A percentile compares a stretch with the other conserved stretches of the same genome.
phyloP scores from a whole-genome alignment of 2,329 filamentous ascomycete genomes.

The Zelopaecilomyces penicillatus region DNA sequence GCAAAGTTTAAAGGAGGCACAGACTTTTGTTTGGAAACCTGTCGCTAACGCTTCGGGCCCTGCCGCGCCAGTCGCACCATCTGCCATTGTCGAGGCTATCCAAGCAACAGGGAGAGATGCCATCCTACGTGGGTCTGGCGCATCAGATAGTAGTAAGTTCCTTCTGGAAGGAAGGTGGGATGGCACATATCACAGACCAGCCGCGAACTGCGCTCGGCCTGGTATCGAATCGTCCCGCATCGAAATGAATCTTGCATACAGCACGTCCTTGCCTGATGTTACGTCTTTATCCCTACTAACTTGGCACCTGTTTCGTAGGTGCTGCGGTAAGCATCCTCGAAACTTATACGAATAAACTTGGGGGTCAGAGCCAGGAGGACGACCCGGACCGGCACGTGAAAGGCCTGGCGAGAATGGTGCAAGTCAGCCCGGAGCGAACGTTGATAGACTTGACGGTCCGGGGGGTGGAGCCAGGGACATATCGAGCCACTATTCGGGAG shows the following conservation, averaged over 20 bases:
- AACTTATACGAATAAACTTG: slow-evolving; percentile 57
- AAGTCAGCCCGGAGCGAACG: slow-evolving; percentile 70
- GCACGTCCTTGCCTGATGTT: background rate
- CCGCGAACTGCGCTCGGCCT: no score
- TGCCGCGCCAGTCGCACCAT: slow-evolving; percentile 59
- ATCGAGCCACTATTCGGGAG: slow-evolving; percentile 76
- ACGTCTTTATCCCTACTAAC: no score
- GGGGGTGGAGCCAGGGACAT: slow-evolving; percentile 71
- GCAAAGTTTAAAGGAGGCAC: no score
- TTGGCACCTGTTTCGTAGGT: slow-evolving; percentile 31
- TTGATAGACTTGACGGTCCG: slow-evolving; percentile 81
- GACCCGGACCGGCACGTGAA: slow-evolving; percentile 54
- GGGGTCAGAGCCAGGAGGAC: slow-evolving; percentile 27
- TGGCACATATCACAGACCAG: no score
- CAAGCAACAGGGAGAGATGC: slow-evolving; percentile 87
- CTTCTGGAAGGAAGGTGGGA: no score
- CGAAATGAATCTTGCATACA: background rate
- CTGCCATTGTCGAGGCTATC: slow-evolving; percentile 80
- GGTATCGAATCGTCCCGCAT: background rate
- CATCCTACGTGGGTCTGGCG: slow-evolving; percentile 82
- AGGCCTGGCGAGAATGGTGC: slow-evolving; percentile 87
- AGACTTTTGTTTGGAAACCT: no score
- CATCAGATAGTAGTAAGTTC: slow-evolving; percentile 58
- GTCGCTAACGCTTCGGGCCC: slow-evolving; percentile 6
- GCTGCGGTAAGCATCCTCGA: slow-evolving; percentile 95